Evolutionary conservation across 176 grass and related monocot species (phyloP), one percentile per base, ranked within the genome.

Genomic region (Paspalum vaginatum): DNA sequence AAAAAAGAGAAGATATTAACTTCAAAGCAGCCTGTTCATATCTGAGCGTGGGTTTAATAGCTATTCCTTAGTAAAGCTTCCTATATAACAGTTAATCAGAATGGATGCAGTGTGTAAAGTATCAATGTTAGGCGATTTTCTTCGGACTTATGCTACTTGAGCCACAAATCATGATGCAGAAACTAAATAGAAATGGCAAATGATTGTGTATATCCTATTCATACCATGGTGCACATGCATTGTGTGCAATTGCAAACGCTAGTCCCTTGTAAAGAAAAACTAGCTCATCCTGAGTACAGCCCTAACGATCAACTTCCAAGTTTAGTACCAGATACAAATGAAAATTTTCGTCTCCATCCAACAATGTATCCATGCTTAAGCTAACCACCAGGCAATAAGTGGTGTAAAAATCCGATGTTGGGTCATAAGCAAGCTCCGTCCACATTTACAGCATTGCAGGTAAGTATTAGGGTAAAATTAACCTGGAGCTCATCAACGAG

Each of bases 401-500:
- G 37, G 21, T 47, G 48, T 5, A 9, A 39, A 43, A 70, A 41
- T 18, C 39, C 22, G 54, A 40, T 24, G 37, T 5, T 16, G 14
- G 20, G 9, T 75, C 45, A 4, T 9, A 16, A 27, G 41, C 58
- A 84, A 52, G 26, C 54, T 39, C 15, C 20, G 49, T 64, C 41
- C 44, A 43, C 54, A 81, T 69, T 48, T 43, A 21, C 10, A 51
- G 54, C 14, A 49, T 63, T 44, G 55, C 10, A 25, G 41, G 10
- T 21, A 64, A 44, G 38, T 73, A 75, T 4, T 39, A 37, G 37
- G 52, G 51, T 64, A 76, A 65, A 64, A 72, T 45, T 12, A 84
- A 95, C 92, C 96, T 95, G 88, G 52, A 99, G 73, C 61, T 81
- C 90, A 53, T 79, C 85, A 61, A 93, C 87, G 22, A 99, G 84